A percentile compares a stretch with the other conserved stretches of the same genome.
Evolutionary conservation across 192 early-diverging fungal genomes (phyloP).

Genomic region (Lunasporangiospora selenospora): DNA sequence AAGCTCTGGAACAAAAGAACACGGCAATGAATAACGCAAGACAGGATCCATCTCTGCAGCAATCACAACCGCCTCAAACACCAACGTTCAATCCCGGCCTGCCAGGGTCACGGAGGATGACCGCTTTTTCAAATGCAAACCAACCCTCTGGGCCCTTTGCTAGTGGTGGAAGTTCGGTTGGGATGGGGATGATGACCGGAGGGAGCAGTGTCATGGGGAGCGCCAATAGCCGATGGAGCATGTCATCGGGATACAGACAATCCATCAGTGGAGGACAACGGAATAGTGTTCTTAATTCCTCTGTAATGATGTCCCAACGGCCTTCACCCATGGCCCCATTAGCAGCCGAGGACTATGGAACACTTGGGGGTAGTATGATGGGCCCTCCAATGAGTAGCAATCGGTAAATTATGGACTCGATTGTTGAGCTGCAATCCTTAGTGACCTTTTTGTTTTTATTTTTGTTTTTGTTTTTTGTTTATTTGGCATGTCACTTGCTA

Average conservation of each 20-base stretch:
- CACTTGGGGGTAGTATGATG: slow-evolving; percentile 32
- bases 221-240: slow-evolving; percentile 29
- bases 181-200: no score
- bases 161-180: no score
- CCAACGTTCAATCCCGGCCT: no score
- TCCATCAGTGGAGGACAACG: slow-evolving; percentile 14
- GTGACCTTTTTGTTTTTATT: not conserved
- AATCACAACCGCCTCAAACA: no score
- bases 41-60: no score
- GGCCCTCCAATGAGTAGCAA: slow-evolving; percentile 20
- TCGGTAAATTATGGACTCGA: slow-evolving; percentile 1
- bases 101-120: no score
- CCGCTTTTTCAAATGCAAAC: no score
- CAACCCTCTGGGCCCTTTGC: no score
- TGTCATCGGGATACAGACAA: slow-evolving; percentile 20
- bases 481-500: no score
- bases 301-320: slow-evolving; percentile 21
- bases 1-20: no score
- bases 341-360: slow-evolving; percentile 14
- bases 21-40: no score
- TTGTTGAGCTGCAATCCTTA: not conserved
- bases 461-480: not conserved
- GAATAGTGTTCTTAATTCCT: slow-evolving; percentile 12
- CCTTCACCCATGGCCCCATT: slow-evolving; percentile 34
- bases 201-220: no score